These are phyloP conservation scores for Byssochlamys sp. DNA, from an alignment of 2,329 filamentous ascomycete genomes.

Conservation along the genomic window DNA sequence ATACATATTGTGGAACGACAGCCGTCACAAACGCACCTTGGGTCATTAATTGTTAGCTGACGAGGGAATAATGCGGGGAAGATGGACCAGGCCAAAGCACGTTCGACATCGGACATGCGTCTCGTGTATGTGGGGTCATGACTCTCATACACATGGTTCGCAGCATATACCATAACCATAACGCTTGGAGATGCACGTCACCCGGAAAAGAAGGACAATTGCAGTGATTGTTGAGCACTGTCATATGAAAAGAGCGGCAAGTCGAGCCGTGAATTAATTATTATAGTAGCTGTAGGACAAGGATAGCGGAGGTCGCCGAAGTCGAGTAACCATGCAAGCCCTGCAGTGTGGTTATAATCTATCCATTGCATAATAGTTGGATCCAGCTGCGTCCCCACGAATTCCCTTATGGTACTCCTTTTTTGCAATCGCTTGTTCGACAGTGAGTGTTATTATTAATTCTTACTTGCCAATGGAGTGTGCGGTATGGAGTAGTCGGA, in stretches of 20 bases:
- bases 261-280: not conserved
- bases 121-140: not conserved
- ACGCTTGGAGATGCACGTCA: not conserved
- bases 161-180: not conserved
- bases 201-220: not conserved
- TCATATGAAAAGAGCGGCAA: not conserved
- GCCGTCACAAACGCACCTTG: not conserved
- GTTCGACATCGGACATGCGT: not conserved
- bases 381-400: too few relatives aligned
- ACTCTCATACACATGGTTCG: not conserved
- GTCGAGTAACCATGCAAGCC: not conserved
- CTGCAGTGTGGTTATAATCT: not conserved
- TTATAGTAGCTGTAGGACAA: not conserved
- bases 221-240: not conserved
- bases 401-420: too few relatives aligned
- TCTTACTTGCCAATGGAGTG: too few relatives aligned
- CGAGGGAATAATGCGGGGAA: not conserved
- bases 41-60: not conserved
- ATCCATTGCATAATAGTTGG: not conserved
- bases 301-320: not conserved
- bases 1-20: not conserved
- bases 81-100: not conserved
- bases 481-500: too few relatives aligned
- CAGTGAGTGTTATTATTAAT: too few relatives aligned
- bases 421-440: too few relatives aligned